Base-by-base conservation (phyloP, 169 alveolate genomes). In the Eimeria maxima region DNA sequence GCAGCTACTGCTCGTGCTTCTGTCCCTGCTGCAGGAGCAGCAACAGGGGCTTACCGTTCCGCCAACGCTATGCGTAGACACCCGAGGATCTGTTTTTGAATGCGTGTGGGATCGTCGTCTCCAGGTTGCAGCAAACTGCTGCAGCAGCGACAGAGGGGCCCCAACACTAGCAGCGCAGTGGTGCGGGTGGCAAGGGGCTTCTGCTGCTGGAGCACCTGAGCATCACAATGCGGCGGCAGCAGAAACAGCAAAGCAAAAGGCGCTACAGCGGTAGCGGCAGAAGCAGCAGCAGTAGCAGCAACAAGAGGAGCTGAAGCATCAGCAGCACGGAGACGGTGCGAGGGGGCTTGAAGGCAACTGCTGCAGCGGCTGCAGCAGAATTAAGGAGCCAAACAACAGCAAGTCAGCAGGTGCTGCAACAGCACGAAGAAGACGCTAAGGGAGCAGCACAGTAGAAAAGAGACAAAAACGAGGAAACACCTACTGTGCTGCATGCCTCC, bases 401-500 rank as follows among this genome's bases (percentile, higher is more conserved):
- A 65, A 65, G 0, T 20, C 74, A 65, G n/a, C 29, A 65, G 2
- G 14, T 24, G 76, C 76, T 24, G 60, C 60, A 53, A 14, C 60
- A 53, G 60, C 60, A 53, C 14, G 44, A 67, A 67, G 24, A 42
- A 22, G 38, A 27, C 76, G 24, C 44, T 10, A 13, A 7, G 24
- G 27, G 44, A 67, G 3, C 60, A 53, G 60, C 60, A 53, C 20
- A 53, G 16, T 7, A 53, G 60, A 53, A 7, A 53, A 53, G 16
- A 53, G 2, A 27, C 22, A 67, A 1, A 11, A 65, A 18, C 4
- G 14, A 38, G 24, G 84, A 73, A 57, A 73, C 84, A 73, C 89
- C 50, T 60, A 78, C 89, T 8, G 65, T 29, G 67, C 89, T 78
- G 89, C 89, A 78, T 11, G 89, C 89, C 89, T 78, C 89, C 20